phyloP scores from a whole-genome alignment of 164 flowering plant species.

The Vitis labrusca region DNA sequence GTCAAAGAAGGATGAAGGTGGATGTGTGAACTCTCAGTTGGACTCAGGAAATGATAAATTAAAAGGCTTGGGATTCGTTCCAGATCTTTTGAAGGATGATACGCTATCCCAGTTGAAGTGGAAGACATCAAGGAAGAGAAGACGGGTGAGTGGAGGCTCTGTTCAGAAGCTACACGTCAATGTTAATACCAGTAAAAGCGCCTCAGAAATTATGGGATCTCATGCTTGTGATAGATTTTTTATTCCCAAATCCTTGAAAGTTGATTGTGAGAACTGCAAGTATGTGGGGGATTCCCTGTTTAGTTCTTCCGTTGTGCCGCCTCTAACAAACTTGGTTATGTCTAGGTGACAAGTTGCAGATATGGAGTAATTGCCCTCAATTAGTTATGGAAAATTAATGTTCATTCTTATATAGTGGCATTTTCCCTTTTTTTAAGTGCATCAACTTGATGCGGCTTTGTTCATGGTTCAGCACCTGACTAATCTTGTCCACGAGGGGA shows the following conservation, averaged over 20 bases:
- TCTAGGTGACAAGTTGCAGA: slow-evolving; percentile 43
- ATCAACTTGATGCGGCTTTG: slow-evolving; percentile 9
- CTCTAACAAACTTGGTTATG: slow-evolving; percentile 73
- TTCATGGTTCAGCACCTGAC: not conserved
- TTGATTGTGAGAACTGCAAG: slow-evolving; percentile 75
- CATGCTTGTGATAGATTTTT: slow-evolving; percentile 28
- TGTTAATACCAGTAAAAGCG: slow-evolving; percentile 13
- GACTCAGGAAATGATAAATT: slow-evolving; percentile 13
- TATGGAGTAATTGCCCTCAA: not conserved
- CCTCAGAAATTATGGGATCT: slow-evolving; percentile 18
- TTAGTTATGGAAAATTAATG: not conserved
- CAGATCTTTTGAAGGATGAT: slow-evolving; percentile 51
- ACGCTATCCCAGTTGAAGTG: slow-evolving; percentile 53
- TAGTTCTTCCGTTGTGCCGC: slow-evolving; percentile 45
- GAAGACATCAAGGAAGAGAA: slow-evolving; percentile 62
- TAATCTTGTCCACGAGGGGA: not conserved
- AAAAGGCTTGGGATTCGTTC: slow-evolving; percentile 9
- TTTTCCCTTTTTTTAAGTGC: slow-evolving; percentile 3
- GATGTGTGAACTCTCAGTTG: not conserved
- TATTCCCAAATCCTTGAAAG: slow-evolving; percentile 35
- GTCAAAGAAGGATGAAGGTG: slow-evolving; percentile 7
- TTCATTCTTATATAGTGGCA: not conserved
- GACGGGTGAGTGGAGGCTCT: slow-evolving; percentile 25
- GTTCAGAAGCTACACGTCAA: slow-evolving; percentile 18
- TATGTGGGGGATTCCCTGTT: slow-evolving; percentile 46